Conservation (phyloP, 202 grass and related monocot genomes). For the Digitaria exilis region DNA sequence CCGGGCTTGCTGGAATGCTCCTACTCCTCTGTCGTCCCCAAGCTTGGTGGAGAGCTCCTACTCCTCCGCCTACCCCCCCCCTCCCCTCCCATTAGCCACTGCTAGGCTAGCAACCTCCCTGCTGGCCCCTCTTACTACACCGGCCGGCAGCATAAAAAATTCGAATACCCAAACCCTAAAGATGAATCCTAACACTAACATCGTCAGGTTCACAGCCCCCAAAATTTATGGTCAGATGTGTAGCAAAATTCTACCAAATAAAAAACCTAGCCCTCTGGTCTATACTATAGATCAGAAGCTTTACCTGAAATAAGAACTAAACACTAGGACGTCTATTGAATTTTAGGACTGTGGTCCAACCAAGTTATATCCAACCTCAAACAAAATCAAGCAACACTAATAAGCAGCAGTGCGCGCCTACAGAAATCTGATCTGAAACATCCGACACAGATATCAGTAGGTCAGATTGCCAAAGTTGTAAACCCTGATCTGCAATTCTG, state of each 20-base stretch:
- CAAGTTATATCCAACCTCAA: not conserved
- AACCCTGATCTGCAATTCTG: not conserved
- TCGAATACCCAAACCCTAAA: too few species aligned
- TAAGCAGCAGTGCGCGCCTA: not conserved
- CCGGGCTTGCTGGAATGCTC: too few species aligned
- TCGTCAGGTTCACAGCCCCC: not conserved
- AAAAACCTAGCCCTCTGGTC: not conserved
- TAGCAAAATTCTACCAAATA: not conserved
- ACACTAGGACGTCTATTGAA: not conserved
- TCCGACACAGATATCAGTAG: too few species aligned
- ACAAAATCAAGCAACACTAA: too few species aligned
- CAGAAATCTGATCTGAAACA: not conserved
- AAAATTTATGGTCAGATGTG: not conserved
- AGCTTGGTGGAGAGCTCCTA: too few species aligned
- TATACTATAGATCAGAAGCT: not conserved
- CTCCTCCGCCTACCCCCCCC: too few species aligned
- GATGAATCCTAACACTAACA: not conserved
- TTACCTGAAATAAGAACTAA: not conserved
- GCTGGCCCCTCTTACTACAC: not conserved
- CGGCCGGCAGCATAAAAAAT: not conserved
- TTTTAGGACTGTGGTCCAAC: not conserved
- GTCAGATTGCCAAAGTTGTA: too few species aligned
- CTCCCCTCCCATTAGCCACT: too few species aligned
- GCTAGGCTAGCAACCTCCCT: not conserved
- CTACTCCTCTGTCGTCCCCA: too few species aligned